Evolutionary conservation across 1,284 basidiomycete species (phyloP).

Genomic region (Anthracocystis walkeri): DNA sequence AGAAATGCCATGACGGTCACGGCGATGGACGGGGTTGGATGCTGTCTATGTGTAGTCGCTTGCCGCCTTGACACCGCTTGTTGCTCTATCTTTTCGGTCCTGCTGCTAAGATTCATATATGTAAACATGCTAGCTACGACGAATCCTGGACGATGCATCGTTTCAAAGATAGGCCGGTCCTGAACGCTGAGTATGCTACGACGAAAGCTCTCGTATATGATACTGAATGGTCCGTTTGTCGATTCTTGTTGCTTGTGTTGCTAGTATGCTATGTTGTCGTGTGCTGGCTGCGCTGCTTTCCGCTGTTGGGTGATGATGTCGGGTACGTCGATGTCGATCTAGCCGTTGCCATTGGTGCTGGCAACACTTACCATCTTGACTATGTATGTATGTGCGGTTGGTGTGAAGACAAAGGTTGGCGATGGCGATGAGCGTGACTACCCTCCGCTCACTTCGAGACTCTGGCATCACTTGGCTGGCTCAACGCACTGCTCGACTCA

Average conservation of each 20-base stretch:
- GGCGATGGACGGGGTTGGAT: too few species aligned
- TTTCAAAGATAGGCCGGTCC: neutral
- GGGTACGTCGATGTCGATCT: conserved; percentile 2
- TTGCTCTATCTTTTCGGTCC: neutral
- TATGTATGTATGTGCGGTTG: conserved; percentile 50
- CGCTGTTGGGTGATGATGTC: neutral
- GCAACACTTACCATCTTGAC: conserved; percentile 53
- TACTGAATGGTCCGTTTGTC: neutral
- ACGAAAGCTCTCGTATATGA: neutral
- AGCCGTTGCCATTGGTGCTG: conserved; percentile 22
- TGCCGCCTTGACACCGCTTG: neutral
- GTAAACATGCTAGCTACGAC: neutral
- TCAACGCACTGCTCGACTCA: neutral
- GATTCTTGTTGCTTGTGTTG: neutral
- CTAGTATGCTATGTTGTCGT: neutral
- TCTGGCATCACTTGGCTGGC: neutral
- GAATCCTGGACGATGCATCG: neutral
- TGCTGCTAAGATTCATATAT: neutral
- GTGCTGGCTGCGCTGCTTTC: conserved; percentile 5
- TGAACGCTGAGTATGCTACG: neutral
- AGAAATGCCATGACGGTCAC: too few species aligned
- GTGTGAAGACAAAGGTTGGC: conserved; percentile 35
- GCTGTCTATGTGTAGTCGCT: neutral
- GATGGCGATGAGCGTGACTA: conserved; percentile 34
- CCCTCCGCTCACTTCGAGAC: conserved; percentile 1